Base-by-base conservation (phyloP, 2,329 filamentous ascomycete species). In the Rhinocladiella mackenziei region DNA sequence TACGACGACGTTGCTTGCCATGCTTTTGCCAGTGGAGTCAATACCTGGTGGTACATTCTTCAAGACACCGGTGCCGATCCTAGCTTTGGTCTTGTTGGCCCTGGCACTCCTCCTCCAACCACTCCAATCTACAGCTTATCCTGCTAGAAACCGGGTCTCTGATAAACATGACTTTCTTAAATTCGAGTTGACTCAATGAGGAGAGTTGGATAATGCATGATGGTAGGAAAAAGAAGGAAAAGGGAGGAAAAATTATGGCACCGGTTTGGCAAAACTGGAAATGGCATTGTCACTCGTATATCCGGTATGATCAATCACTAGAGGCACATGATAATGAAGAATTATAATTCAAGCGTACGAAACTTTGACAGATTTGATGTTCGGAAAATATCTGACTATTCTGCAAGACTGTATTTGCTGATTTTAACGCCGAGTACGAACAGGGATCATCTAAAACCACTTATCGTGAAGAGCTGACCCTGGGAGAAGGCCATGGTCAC, bases 1-100 rank as follows among this genome's bases (percentile, higher is more conserved):
- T 85, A 80, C 78, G 65, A 73, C 39, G 66, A 75, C 26, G 66
- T 83, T 50, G 81, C 73, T 39, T 85, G 81, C 71, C 66, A 70
- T 50, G 66, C 70, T 20, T 63, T 68, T 54, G 62, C 58, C 40
- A 55, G 57, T 31, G 31, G 36, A 29, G 56, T 59, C 60, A 68
- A 68, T 61, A 67, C 62, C 47, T 69, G 64, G 63, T 69, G 66
- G 66, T 69, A 68, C 61, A 66, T 61, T 26, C 61, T 68, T 19
- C 61, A 66, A 52, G 66, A 69, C 33, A 44, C 29, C 23, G 51
- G 48, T 20, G 46, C 51, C 15, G 38, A 43, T 5, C 41, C 56
- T n/a, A 59, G 63, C 31, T 69, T 69, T 51, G 66, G 64, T 42
- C 43, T 69, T 31, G 59, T 65, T 44, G 61, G 61, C 30, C 58